Evolutionary conservation across 495 filamentous ascomycete species (phyloP).

Genomic region (Aspergillus olivimuriae): DNA sequence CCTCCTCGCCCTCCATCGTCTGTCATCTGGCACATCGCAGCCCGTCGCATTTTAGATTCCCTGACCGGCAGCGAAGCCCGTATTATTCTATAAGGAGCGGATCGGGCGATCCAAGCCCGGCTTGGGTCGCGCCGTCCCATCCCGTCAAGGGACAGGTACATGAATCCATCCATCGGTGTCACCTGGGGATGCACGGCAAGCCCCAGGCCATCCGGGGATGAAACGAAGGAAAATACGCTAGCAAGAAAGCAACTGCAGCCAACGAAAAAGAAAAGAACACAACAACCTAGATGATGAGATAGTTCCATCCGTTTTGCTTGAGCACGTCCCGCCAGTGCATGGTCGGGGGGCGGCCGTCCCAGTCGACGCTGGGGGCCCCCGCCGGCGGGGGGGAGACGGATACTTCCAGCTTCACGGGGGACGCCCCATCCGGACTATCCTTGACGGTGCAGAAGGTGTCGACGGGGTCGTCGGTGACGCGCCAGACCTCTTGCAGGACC

Average conservation of each 20-base stretch:
- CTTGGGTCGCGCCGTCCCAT: too few relatives aligned
- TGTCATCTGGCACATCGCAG: too few relatives aligned
- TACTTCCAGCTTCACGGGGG: conserved; percentile 17
- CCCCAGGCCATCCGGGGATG: too few relatives aligned
- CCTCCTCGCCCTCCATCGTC: too few relatives aligned
- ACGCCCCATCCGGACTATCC: conserved; percentile 14
- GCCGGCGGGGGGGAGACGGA: conserved; percentile 14
- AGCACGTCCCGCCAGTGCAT: conserved; percentile 95
- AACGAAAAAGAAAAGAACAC: neutral
- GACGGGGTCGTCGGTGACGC: conserved; percentile 52
- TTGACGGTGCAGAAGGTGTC: conserved; percentile 15
- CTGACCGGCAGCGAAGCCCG: too few relatives aligned
- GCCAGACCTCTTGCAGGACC: conserved; percentile 80
- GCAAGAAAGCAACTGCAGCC: neutral
- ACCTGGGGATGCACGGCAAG: too few relatives aligned
- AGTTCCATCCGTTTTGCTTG: conserved; percentile 86
- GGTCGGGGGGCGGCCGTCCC: conserved; percentile 29
- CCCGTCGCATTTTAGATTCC: too few relatives aligned
- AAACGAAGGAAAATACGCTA: neutral
- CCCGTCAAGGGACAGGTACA: too few relatives aligned
- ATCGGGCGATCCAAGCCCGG: too few relatives aligned
- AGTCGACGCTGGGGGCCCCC: conserved; percentile 3
- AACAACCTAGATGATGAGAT: conserved; percentile 68
- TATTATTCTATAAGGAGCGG: too few relatives aligned
- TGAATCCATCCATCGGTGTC: too few relatives aligned